These are phyloP conservation scores for Entomortierella beljakovae DNA, from an alignment of 192 early-diverging fungal genomes.

Conservation along the genomic window DNA sequence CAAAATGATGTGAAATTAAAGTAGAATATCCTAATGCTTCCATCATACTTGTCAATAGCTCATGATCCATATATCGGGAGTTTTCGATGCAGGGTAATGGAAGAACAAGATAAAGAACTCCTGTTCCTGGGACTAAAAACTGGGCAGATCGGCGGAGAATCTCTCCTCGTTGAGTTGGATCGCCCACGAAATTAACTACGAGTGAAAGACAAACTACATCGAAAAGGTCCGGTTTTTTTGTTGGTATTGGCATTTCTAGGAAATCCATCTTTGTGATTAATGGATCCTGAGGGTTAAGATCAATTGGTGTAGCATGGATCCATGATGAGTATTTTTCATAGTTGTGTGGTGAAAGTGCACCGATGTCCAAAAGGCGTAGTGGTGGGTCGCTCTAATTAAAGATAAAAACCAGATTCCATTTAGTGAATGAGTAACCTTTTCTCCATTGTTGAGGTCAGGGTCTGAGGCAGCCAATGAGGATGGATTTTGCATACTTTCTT, in stretches of 20 bases:
- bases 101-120: constrained; percentile 81
- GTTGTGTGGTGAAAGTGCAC: constrained; percentile 81
- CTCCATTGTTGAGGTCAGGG: too few species aligned
- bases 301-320: constrained; percentile 83
- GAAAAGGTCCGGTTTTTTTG: constrained; percentile 61
- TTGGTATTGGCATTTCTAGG: constrained; percentile 70
- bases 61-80: constrained; percentile 87
- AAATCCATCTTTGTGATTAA: constrained; percentile 85
- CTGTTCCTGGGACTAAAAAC: constrained; percentile 58
- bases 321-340: constrained; percentile 74
- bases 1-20: constrained; percentile 69
- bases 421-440: too few species aligned
- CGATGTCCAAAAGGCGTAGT: constrained; percentile 84
- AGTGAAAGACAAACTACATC: constrained; percentile 84
- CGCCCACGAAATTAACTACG: constrained; percentile 92
- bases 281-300: constrained; percentile 86
- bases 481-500: constrained; percentile 27
- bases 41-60: constrained; percentile 74
- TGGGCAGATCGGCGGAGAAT: constrained; percentile 68
- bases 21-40: constrained; percentile 69
- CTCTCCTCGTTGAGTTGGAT: constrained; percentile 75
- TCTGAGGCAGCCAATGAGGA: too few species aligned
- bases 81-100: constrained; percentile 87
- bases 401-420: background rate
- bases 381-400: constrained; percentile 9